phyloP scores from a whole-genome alignment of 257 asterid genomes.

The Mitragyna speciosa region DNA sequence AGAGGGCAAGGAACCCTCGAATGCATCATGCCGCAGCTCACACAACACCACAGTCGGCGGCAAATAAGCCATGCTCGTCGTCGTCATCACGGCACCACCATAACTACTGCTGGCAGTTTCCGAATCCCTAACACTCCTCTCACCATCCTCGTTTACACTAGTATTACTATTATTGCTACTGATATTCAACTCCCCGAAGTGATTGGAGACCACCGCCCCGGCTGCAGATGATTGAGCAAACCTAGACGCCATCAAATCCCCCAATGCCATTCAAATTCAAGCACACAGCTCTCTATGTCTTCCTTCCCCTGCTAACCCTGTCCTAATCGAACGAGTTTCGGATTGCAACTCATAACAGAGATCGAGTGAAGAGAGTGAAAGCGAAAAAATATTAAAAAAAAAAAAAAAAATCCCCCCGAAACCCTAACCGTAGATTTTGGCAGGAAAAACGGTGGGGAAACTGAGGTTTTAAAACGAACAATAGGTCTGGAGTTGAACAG shows the following conservation, averaged over 20 bases:
- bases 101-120: constrained; percentile 73
- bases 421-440: constrained; percentile 43
- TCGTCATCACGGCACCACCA: constrained; percentile 43
- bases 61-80: constrained; percentile 87
- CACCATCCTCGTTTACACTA: constrained; percentile 33
- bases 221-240: constrained; percentile 75
- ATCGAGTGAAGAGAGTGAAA: constrained; percentile 10
- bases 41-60: constrained; percentile 83
- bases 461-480: neutral
- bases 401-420: neutral
- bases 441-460: constrained; percentile 1
- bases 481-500: constrained; percentile 10
- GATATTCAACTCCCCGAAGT: constrained; percentile 58
- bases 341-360: constrained; percentile 58
- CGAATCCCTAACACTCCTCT: constrained; percentile 57
- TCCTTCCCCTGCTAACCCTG: constrained; percentile 42
- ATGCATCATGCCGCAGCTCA: constrained; percentile 91
- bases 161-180: constrained; percentile 6
- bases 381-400: neutral
- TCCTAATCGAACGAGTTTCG: constrained; percentile 82
- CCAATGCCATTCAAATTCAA: constrained; percentile 84
- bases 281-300: constrained; percentile 15
- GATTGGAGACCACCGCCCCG: constrained; percentile 60
- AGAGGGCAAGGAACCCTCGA: constrained; percentile 72
- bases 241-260: constrained; percentile 94